A percentile compares a stretch with the other conserved stretches of the same genome.
phyloP scores from a whole-genome alignment of 1,284 basidiomycete genomes.

The Cystobasidium sp. region DNA sequence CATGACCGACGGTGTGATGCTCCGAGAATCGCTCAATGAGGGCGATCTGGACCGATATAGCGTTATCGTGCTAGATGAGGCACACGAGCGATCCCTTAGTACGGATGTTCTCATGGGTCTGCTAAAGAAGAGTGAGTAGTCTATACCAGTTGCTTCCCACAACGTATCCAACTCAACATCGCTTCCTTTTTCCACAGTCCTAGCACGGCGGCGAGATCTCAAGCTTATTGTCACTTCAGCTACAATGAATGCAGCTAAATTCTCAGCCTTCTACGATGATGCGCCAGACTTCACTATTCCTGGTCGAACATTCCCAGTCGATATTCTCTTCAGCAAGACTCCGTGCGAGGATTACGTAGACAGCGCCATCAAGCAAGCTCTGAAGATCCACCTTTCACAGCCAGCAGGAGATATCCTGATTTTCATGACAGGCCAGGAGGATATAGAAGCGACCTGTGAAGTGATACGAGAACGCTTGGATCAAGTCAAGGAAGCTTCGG shows the following conservation, averaged over 20 bases:
- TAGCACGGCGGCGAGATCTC: constrained; percentile 85
- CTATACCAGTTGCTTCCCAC: not conserved
- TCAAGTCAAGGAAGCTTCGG: constrained; percentile 86
- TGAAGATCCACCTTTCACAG: constrained; percentile 91
- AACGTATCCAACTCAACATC: constrained; percentile 6
- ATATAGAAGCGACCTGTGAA: constrained; percentile 93
- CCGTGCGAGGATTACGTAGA: constrained; percentile 99
- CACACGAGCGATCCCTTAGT: constrained; percentile 92
- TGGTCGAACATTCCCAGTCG: constrained; percentile 97
- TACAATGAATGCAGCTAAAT: constrained; percentile 99
- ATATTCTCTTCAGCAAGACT: constrained; percentile 91
- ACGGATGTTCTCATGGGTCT: constrained; percentile 98
- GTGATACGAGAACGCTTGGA: constrained; percentile 89
- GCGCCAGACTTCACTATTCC: constrained; percentile 97
- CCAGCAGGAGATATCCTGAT: constrained; percentile 96
- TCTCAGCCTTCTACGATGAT: constrained; percentile 91
- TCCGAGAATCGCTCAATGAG: constrained; percentile 93
- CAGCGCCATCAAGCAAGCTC: constrained; percentile 93
- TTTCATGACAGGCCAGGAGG: constrained; percentile 99
- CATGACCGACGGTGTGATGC: constrained; percentile 97
- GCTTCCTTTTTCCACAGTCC: constrained; percentile 63
- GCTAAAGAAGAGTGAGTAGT: constrained; percentile 77
- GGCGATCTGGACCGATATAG: constrained; percentile 93
- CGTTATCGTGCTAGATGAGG: constrained; percentile 95
- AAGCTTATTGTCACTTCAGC: constrained; percentile 98